Base-by-base conservation (phyloP, 345 rosid genomes). In the Heritiera littoralis region DNA sequence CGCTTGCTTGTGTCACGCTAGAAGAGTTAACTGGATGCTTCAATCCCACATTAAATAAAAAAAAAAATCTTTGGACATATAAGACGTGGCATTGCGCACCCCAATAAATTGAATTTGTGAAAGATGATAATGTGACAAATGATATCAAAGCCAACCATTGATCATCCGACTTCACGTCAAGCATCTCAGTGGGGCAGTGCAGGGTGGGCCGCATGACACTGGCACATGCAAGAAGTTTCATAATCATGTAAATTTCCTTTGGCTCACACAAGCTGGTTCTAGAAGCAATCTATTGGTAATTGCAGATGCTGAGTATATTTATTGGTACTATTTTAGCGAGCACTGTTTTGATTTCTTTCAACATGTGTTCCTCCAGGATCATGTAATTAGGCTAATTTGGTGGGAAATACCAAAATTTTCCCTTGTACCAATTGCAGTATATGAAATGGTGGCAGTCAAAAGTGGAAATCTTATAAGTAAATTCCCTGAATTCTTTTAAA, bases 261-360 rank as follows among this genome's bases (percentile, higher is more conserved):
- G 43, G 52, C 52, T 41, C 72, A 20, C 35, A 68, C 55, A 35
- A 20, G 55, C 11, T 3, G 0, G 38, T 6, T 46, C 38, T 46
- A 23, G 18, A 68, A 30, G 55, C 55, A 45, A 32, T 7, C 55
- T 45, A 28, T 11, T 46, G 55, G 72, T 68, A 68, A 45, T 20
- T 20, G 15, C 72, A n/a, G 72, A 41, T 41, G 71, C 71, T 66
- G 38, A 41, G 71, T n/a, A 41, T 41, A 66, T 66, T 40, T 46
- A 66, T 41, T 10, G 0, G 35, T 45, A 43, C 5, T 43, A 9
- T 10, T 45, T 45, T 23, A n/a, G 72, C 35, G 45, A 46, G 2
- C 72, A 45, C 72, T 23, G 28, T 23, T 23, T 23, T 23, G 28
- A 46, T 46, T 68, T 68, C 54, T 43, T 45, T 68, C 45, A 20